Percentiles rank a stretch among this genome's conserved stretches.
phyloP scores from a whole-genome alignment of 2,329 filamentous ascomycete species.

The Sclerotiophoma versabilis region DNA sequence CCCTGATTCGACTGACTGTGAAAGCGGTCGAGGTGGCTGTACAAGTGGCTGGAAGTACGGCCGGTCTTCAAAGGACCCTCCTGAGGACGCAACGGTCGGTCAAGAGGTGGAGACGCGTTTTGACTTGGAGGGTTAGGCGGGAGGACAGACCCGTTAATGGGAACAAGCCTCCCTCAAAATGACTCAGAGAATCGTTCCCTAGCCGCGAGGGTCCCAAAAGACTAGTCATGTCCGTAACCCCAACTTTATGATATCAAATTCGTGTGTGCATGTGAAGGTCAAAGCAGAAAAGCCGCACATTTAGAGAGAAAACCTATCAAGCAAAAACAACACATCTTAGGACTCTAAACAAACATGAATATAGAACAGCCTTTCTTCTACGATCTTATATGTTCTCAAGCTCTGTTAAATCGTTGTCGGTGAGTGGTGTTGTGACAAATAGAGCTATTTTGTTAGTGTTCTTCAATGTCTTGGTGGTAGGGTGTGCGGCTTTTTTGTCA shows the following conservation, averaged over 20 bases:
- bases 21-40: not conserved
- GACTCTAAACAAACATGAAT: no score
- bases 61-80: not conserved
- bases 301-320: no score
- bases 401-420: no score
- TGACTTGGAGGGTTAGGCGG: constrained; percentile 5
- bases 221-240: not conserved
- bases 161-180: not conserved
- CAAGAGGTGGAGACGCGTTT: constrained; percentile 10
- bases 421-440: no score
- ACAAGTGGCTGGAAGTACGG: constrained; percentile 4
- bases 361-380: no score
- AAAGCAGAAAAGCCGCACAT: no score
- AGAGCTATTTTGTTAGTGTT: no score
- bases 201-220: not conserved
- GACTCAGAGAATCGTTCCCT: not conserved
- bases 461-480: no score
- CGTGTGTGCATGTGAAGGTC: not conserved
- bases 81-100: constrained; percentile 8
- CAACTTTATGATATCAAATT: not conserved
- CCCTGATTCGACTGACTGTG: not conserved
- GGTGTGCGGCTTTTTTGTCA: no score
- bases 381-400: no score
- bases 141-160: constrained; percentile 17
- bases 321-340: no score